Base-by-base conservation (phyloP, 768 basidiomycete species). In the Pulveroboletus sp. region DNA sequence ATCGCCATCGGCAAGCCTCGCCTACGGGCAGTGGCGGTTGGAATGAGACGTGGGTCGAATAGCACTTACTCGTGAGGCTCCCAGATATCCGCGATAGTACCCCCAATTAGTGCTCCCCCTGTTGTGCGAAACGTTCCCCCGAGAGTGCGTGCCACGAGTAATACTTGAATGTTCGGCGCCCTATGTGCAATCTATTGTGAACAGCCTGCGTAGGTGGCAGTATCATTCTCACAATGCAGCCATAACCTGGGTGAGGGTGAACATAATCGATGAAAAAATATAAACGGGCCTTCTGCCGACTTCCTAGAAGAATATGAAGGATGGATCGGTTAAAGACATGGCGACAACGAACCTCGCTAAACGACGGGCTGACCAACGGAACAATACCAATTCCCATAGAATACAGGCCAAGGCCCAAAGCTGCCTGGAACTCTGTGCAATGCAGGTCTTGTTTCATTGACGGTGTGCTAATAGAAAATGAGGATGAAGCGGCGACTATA, bases 1-100 rank as follows among this genome's bases (percentile, higher is more conserved):
- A 85, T 49, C 0, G 84, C 72, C 88, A 90, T 90, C 0, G 88
- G 88, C 1, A 85, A 51, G 1, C 87, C 84, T 9, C 89, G 85
- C 40, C 86, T 89, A 50, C 15, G 14, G 9, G n/a, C 5, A 6
- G 10, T 53, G 18, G 50, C 2, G 41, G 32, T n/a, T 4, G 14
- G 11, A 21, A 44, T 27, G 26, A 30, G 27, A 38, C 6, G 7
- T 15, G 0, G 5, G 14, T 21, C 7, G 18, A 51, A 32, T 17
- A 39, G 2, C 39, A 57, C 78, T 53, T 57, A 86, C 83, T 86
- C 78, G 44, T 73, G 67, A 10, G 82, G 72, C 2, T 60, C 60
- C 82, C 83, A 88, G n/a, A 88, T 79, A 59, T 87, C 86, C 8
- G 82, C 78, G 8, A 86, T 74, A 4, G 79, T 83, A 14, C 85